Evolutionary conservation across 768 basidiomycete species (phyloP).

Genomic region (Nidularia pulvinata): DNA sequence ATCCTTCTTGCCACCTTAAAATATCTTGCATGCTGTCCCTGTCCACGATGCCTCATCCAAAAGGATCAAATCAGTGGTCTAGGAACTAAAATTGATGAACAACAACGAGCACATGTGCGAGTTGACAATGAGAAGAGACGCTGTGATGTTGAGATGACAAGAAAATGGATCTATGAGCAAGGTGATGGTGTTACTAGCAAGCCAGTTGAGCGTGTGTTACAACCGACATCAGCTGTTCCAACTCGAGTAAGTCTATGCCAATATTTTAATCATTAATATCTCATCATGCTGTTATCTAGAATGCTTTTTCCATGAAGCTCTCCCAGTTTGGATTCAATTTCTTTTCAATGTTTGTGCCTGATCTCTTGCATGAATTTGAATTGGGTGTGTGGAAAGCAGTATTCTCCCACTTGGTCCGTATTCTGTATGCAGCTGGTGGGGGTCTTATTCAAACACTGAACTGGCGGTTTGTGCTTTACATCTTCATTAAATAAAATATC

Average conservation of each 20-base stretch:
- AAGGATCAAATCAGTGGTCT: conserved; percentile 15
- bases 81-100: conserved; percentile 8
- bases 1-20: conserved; percentile 13
- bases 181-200: too few species aligned
- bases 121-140: too few species aligned
- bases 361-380: conserved; percentile 38
- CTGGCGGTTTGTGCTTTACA: conserved; percentile 4
- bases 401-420: conserved; percentile 29
- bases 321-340: conserved; percentile 15
- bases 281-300: conserved; percentile 13
- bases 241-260: background rate
- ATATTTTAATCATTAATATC: background rate
- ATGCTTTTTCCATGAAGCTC: conserved; percentile 22
- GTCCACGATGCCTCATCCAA: conserved; percentile 18
- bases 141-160: too few species aligned
- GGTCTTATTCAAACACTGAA: conserved; percentile 16
- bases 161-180: too few species aligned
- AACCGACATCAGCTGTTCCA: conserved; percentile 4
- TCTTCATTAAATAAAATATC: background rate
- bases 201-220: too few species aligned
- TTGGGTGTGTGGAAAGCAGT: conserved; percentile 34
- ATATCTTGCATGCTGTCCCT: conserved; percentile 21
- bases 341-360: conserved; percentile 24
- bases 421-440: conserved; percentile 17
- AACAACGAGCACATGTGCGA: too few species aligned